Percentiles rank a stretch among this genome's conserved stretches.
Conservation (phyloP, 2,329 filamentous ascomycete species). For the Diaporthe citrichinensis region DNA sequence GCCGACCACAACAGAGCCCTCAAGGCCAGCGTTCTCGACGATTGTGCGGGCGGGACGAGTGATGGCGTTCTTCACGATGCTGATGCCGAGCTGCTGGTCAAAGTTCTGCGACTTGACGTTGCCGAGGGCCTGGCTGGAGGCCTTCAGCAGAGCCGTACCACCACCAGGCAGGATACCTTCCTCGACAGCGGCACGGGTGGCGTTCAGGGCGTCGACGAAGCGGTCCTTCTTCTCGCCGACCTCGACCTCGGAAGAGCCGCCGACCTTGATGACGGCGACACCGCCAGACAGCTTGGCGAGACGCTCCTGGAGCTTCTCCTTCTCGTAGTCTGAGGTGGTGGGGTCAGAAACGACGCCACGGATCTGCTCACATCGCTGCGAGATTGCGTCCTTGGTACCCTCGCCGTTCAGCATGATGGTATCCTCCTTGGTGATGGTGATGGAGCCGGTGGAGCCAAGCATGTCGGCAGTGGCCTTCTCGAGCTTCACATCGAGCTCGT, state of each 20-base stretch:
- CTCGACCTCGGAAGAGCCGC: constrained; percentile 97
- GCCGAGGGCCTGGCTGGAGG: constrained; percentile 87
- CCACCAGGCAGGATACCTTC: constrained; percentile 99
- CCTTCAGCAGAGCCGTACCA: constrained; percentile 98
- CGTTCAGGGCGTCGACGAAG: constrained; percentile 98
- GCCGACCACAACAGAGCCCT: constrained; percentile 96
- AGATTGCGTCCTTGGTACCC: constrained; percentile 92
- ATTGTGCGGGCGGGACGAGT: constrained; percentile 95
- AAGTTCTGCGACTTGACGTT: constrained; percentile 93
- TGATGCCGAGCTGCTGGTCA: constrained; percentile 98
- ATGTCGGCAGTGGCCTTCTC: constrained; percentile 97
- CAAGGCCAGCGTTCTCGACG: constrained; percentile 96
- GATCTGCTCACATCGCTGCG: constrained; percentile 99
- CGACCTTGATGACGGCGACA: constrained; percentile 99
- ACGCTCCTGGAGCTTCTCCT: constrained; percentile 99
- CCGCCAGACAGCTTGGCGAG: constrained; percentile 99
- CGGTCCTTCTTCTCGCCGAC: constrained; percentile 99
- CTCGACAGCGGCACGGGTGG: constrained; percentile 97
- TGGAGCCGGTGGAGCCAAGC: constrained; percentile 96
- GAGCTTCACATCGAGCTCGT: constrained; percentile 98
- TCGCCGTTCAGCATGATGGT: constrained; percentile 98
- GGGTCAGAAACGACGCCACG: constrained; percentile 96
- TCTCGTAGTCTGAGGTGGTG: constrained; percentile 98
- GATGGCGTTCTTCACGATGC: constrained; percentile 98
- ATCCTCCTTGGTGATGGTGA: constrained; percentile 99